Evolutionary conservation across 2,329 filamentous ascomycete genomes (phyloP).

Genomic region (Stenocarpella maydis): DNA sequence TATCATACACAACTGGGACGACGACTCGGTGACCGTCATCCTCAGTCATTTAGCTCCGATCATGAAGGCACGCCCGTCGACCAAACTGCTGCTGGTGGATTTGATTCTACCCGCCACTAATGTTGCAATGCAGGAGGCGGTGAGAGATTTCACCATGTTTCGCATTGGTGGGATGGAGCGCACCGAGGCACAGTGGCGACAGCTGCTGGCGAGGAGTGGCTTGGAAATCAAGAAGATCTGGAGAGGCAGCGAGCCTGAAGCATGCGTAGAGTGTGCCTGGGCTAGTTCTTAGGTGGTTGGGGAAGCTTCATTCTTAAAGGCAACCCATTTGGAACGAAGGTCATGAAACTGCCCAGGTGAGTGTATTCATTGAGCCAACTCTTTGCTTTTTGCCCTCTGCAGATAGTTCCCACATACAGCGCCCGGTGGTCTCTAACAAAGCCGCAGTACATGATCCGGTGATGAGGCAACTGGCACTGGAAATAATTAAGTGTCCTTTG

Average conservation of each 20-base stretch:
- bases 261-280: slow-evolving; percentile 15
- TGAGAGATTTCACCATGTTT: slow-evolving; percentile 26
- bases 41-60: slow-evolving; percentile 8
- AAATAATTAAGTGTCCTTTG: too few species aligned
- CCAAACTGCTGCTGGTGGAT: slow-evolving; percentile 15
- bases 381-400: too few species aligned
- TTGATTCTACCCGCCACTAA: neutral
- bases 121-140: slow-evolving; percentile 9
- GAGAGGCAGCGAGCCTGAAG: slow-evolving; percentile 23
- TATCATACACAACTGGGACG: slow-evolving; percentile 19
- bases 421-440: too few species aligned
- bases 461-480: too few species aligned
- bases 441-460: too few species aligned
- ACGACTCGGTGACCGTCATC: neutral
- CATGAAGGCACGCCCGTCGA: neutral
- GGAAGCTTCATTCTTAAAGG: neutral
- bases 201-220: slow-evolving; percentile 5
- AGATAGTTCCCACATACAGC: too few species aligned
- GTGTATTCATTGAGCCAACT: too few species aligned
- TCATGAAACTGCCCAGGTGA: too few species aligned
- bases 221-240: slow-evolving; percentile 14
- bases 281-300: neutral
- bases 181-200: slow-evolving; percentile 11
- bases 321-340: too few species aligned
- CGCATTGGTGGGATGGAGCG: slow-evolving; percentile 22